These are phyloP conservation scores for Stemphylium beticola DNA, from an alignment of 2,329 filamentous ascomycete species.

Conservation along the genomic window DNA sequence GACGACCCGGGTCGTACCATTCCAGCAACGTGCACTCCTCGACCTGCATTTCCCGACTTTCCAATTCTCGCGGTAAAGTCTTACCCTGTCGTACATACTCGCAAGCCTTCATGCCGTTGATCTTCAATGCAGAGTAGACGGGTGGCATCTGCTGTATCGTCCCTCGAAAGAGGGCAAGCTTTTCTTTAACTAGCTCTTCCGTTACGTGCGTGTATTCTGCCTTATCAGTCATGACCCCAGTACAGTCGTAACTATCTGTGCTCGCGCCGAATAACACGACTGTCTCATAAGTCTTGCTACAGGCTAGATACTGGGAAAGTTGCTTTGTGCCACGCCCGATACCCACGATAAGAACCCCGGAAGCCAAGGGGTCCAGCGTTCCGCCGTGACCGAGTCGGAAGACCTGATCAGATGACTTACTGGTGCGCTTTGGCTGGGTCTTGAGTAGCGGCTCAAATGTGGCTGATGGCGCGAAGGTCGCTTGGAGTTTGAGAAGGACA, in stretches of 20 bases:
- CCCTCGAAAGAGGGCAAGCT: constrained; percentile 28
- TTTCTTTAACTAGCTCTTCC: constrained; percentile 22
- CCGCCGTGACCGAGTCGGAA: constrained; percentile 43
- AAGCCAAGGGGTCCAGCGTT: constrained; percentile 39
- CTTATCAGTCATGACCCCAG: constrained; percentile 23
- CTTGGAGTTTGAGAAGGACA: constrained; percentile 31
- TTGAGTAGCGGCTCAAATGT: constrained; percentile 24
- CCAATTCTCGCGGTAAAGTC: constrained; percentile 33
- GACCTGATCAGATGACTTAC: constrained; percentile 26
- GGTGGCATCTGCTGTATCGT: constrained; percentile 35
- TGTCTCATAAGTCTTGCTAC: constrained; percentile 40
- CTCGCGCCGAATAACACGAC: constrained; percentile 37
- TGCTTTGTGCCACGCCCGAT: constrained; percentile 41
- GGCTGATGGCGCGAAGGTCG: constrained; percentile 24
- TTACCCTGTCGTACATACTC: constrained; percentile 36
- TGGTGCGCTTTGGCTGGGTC: constrained; percentile 27
- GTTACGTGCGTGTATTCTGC: constrained; percentile 26
- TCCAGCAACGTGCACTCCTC: constrained; percentile 36
- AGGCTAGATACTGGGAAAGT: constrained; percentile 32
- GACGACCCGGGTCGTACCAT: constrained; percentile 30
- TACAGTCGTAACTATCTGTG: constrained; percentile 40
- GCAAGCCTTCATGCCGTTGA: constrained; percentile 39
- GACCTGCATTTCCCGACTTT: constrained; percentile 35
- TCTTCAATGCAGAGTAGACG: constrained; percentile 39
- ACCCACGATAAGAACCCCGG: constrained; percentile 40